Conservation (phyloP, 2,329 filamentous ascomycete genomes). For the Fusarium luffae region DNA sequence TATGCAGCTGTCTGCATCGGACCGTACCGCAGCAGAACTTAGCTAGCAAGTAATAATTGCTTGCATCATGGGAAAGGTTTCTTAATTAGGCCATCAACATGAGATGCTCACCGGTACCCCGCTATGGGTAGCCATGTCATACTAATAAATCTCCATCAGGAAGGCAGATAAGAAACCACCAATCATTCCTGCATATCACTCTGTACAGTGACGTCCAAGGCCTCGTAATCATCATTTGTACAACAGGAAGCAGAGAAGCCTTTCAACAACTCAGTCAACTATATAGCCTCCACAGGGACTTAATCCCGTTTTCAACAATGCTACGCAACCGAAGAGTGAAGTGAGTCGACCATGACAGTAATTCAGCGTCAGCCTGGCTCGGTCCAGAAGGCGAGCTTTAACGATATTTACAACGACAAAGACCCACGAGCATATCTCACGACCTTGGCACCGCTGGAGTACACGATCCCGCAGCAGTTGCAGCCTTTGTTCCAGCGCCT, state of each 20-base stretch:
- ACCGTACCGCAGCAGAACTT: rapidly evolving
- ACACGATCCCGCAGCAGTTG: neutral
- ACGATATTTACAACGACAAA: neutral
- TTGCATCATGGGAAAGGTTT: too few species aligned
- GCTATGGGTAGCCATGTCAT: neutral
- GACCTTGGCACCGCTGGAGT: neutral
- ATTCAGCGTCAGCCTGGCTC: neutral
- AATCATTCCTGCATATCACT: rapidly evolving
- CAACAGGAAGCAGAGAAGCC: rapidly evolving
- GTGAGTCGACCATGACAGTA: neutral
- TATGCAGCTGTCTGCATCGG: neutral
- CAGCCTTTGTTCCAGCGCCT: neutral
- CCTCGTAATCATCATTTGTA: neutral
- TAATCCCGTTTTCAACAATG: too few species aligned
- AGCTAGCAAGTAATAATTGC: too few species aligned
- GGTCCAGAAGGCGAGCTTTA: neutral
- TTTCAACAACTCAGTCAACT: too few species aligned
- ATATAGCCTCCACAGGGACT: too few species aligned
- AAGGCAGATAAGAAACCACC: neutral
- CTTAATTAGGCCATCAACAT: neutral
- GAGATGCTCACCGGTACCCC: neutral
- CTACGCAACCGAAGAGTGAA: too few species aligned
- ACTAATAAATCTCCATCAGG: neutral
- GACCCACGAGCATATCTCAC: neutral
- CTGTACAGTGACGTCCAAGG: neutral